These are phyloP conservation scores for Fusarium compactum DNA, from an alignment of 2,329 filamentous ascomycete species.

Conservation along the genomic window DNA sequence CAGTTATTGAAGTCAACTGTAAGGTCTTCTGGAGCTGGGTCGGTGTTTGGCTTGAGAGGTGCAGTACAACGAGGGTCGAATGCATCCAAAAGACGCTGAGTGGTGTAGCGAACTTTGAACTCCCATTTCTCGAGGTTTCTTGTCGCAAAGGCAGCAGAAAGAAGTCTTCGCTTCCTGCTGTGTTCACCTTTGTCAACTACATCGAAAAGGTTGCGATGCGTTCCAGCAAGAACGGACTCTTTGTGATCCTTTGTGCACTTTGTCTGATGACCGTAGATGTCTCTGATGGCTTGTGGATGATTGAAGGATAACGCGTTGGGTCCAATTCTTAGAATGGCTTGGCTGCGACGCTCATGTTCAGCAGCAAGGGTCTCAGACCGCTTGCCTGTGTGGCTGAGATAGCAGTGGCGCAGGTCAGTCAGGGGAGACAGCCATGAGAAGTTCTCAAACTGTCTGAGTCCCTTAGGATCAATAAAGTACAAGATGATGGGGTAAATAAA, in stretches of 20 bases:
- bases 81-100: slow-evolving; percentile 57
- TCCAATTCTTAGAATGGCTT: slow-evolving; percentile 48
- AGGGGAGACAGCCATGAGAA: slow-evolving; percentile 39
- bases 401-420: slow-evolving; percentile 36
- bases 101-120: slow-evolving; percentile 67
- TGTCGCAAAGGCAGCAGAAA: slow-evolving; percentile 64
- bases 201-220: slow-evolving; percentile 65
- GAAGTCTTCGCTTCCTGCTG: slow-evolving; percentile 61
- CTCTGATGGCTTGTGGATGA: slow-evolving; percentile 38
- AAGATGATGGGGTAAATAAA: slow-evolving; percentile 31
- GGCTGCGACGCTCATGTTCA: slow-evolving; percentile 55
- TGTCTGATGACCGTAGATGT: slow-evolving; percentile 60
- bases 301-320: slow-evolving; percentile 46
- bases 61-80: slow-evolving; percentile 58
- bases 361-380: slow-evolving; percentile 60
- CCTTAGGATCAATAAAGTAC: slow-evolving; percentile 53
- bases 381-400: slow-evolving; percentile 49
- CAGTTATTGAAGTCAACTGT: slow-evolving; percentile 63
- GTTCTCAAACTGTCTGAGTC: slow-evolving; percentile 39
- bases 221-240: slow-evolving; percentile 59
- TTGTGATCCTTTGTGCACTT: slow-evolving; percentile 62
- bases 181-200: slow-evolving; percentile 65
- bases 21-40: slow-evolving; percentile 53
- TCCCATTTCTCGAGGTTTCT: slow-evolving; percentile 68
- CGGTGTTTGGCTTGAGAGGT: slow-evolving; percentile 48